Conservation (phyloP, 73 alveolate species). For the Chromera velia region DNA sequence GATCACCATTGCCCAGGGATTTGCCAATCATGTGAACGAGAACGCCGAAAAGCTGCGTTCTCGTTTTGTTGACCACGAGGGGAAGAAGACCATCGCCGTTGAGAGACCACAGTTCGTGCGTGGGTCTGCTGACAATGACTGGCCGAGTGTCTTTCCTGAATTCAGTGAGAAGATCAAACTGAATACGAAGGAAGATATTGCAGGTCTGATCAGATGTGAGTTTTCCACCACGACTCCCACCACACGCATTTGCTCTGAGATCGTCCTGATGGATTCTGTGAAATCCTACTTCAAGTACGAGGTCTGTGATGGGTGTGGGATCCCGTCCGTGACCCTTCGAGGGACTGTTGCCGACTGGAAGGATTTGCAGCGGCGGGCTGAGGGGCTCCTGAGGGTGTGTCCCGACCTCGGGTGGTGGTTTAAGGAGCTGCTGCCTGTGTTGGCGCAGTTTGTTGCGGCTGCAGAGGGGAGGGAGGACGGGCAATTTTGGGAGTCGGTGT, state of each 20-base stretch:
- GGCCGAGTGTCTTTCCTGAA: background rate
- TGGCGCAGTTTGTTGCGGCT: background rate
- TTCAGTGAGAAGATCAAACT: background rate
- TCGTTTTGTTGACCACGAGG: background rate
- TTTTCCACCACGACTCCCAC: background rate
- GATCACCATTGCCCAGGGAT: slow-evolving; percentile 3
- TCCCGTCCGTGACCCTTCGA: background rate
- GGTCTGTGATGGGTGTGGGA: slow-evolving; percentile 3
- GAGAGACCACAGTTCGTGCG: background rate
- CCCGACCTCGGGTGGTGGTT: background rate
- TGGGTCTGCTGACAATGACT: slow-evolving; percentile 1
- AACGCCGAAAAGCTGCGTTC: background rate
- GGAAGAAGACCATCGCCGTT: background rate
- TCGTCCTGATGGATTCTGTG: slow-evolving; percentile 2
- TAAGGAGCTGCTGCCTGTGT: background rate
- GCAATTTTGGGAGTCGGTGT: background rate
- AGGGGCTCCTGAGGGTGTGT: background rate
- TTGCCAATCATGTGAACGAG: background rate
- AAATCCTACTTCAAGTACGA: background rate
- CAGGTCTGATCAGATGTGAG: background rate
- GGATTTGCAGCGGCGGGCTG: background rate
- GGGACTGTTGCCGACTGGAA: background rate
- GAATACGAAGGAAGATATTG: background rate
- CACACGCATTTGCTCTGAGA: slow-evolving; percentile 4
- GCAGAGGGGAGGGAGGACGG: slow-evolving; percentile 1